Conservation (phyloP, 345 rosid genomes). For the Boechera retrofracta region DNA sequence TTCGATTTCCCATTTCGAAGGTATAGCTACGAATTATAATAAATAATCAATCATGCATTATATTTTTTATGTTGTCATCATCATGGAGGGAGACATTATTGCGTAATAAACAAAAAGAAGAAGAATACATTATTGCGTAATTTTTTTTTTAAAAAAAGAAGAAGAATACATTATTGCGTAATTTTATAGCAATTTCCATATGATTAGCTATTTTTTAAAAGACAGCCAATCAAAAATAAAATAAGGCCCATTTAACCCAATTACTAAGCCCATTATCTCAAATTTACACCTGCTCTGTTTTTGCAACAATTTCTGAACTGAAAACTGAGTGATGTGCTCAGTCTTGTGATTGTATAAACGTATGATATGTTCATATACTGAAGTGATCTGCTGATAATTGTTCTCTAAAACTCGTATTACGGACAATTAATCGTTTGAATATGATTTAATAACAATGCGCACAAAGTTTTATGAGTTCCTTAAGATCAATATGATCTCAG, state of each 20-base stretch:
- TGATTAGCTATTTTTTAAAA: background rate
- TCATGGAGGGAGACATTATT: background rate
- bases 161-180: background rate
- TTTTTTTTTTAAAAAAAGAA: background rate
- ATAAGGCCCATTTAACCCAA: background rate
- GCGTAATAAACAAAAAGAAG: background rate
- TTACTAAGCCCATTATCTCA: conserved; percentile 5
- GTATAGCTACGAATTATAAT: conserved; percentile 20
- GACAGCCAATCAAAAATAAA: background rate
- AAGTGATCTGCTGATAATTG: background rate
- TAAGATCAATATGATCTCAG: background rate
- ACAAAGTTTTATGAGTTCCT: background rate
- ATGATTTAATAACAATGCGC: background rate
- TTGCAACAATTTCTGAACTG: background rate
- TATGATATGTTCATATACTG: conserved; percentile 13
- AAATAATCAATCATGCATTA: conserved; percentile 20
- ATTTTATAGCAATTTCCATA: background rate
- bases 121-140: background rate
- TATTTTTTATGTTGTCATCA: conserved; percentile 19
- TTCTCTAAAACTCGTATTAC: background rate
- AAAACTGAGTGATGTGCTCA: conserved; percentile 7
- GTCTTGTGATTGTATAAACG: conserved; percentile 11
- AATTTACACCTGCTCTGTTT: conserved; percentile 14
- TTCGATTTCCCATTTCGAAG: conserved; percentile 33
- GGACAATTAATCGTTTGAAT: background rate